Evolutionary conservation across 177 flowering plant genomes (phyloP), one percentile per base, ranked within the genome.

Genomic region (Vitis hybrid): DNA sequence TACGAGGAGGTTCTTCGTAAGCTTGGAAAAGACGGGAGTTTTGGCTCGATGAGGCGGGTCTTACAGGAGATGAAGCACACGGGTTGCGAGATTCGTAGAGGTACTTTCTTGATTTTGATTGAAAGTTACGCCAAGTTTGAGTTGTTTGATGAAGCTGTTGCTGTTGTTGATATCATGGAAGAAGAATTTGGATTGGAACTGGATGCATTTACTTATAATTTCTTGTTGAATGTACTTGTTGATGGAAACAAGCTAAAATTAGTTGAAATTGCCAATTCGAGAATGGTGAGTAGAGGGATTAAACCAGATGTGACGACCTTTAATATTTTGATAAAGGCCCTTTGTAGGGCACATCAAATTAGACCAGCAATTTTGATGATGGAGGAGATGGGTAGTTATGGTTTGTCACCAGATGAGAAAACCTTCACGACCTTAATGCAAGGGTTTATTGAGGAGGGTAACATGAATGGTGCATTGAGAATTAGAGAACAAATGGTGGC

Each of bases 241-340:
- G 97, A 94, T 64, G 92, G 84, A 58, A 80, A 83, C 71, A 92
- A 88, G 82, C 79, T 95, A 50, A 95, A 83, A 63, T 70, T 90
- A 12, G 94, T 93, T 18, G 99, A 95, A 75, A 66, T 51, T 61
- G 85, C 84, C 24, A 85, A 93, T 81, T 67, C 83, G 4, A 70
- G 55, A 13, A 95, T 95, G 97, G 65, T 71, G 8, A 68, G 51
- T 54, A 71, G 77, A 63, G 88, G 91, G 21, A 76, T 89, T 58
- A 78, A 78, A 61, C 90, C 87, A 0, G 97, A 95, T 84, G 88
- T 89, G 70, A 83, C 91, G 2, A 95, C 98, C 1, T 93, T 90
- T 73, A 95, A 95, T 79, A 84, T 91, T 50, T 78, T 95, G 90
- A 91, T 95, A n/a, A 93, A 91, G 82, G 98, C 91, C 3, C 80